phyloP scores from a whole-genome alignment of 345 rosid species.

The Trapa incisa region DNA sequence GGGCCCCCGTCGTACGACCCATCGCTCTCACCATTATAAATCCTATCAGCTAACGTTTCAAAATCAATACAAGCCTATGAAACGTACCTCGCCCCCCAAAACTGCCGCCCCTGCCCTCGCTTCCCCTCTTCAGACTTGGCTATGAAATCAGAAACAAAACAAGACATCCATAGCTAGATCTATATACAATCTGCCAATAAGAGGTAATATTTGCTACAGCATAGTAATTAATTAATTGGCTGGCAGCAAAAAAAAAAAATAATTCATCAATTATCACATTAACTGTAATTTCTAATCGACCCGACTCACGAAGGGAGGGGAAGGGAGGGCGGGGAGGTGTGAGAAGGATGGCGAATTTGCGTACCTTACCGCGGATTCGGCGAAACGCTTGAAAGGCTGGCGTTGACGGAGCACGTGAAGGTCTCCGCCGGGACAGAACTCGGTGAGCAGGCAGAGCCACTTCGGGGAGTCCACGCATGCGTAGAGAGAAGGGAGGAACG shows the following conservation, averaged over 20 bases:
- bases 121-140: too few relatives aligned
- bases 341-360: conserved; percentile 7
- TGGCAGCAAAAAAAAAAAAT: too few relatives aligned
- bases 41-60: neutral
- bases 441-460: conserved; percentile 80
- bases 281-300: too few relatives aligned
- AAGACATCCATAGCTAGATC: too few relatives aligned
- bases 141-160: too few relatives aligned
- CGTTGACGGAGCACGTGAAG: conserved; percentile 93
- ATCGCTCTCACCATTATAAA: conserved; percentile 2
- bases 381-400: conserved; percentile 62
- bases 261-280: too few relatives aligned
- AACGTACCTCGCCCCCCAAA: too few relatives aligned
- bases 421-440: conserved; percentile 95
- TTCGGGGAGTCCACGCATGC: conserved; percentile 60
- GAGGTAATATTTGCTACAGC: too few relatives aligned
- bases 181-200: too few relatives aligned
- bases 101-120: too few relatives aligned
- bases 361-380: conserved; percentile 79
- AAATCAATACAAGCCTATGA: neutral
- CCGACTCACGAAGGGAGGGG: too few relatives aligned
- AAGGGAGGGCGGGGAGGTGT: neutral
- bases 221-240: too few relatives aligned
- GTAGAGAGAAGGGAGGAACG: conserved; percentile 69
- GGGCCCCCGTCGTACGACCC: conserved; percentile 7